Evolutionary conservation across 2,329 filamentous ascomycete genomes (phyloP), one percentile per base, ranked within the genome.

Genomic region (Colletotrichum sidae): DNA sequence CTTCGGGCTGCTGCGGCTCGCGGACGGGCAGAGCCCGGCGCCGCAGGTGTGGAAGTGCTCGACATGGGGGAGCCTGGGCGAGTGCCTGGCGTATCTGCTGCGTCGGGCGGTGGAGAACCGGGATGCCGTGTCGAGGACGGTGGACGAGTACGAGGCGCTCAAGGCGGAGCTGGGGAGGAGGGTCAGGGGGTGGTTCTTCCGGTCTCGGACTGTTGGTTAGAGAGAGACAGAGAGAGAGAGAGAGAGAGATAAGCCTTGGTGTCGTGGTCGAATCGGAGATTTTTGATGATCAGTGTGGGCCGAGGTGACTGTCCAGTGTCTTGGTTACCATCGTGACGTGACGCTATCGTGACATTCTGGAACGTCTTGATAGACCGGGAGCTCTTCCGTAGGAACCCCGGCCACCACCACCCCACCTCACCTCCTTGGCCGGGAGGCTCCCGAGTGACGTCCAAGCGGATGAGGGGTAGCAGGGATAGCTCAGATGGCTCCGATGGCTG

Each of bases 1-100:
- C 75, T 90, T 87, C 73, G 86, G 88, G 74, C 78, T 90, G 34
- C 75, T 85, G 47, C 54, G 39, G 41, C 17, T 63, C 35, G 53
- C 52, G 47, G 47, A 52, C 1, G 35, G 54, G 11, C 39, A 17
- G 47, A 37, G 47, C 17, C 41, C 60, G 35, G 58, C 54, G 39
- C 60, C 72, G 12, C 67, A 67, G 8, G 69, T 73, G 25, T 69
- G 65, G 60, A 74, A 75, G 57, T 74, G 71, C 65, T 70, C 70
- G 8, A 75, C 72, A 7, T 74, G 73, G 73, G 73, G 73, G 6
- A 72, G 57, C 15, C 53, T 74, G 62, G 68, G 69, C 13, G 70
- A 75, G 62, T 74, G 73, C 46, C 56, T 74, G 56, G 69, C 62
- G 11, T 75, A 73, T 53, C 68, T 75, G 3, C 47, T 69, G 44